These are phyloP conservation scores for Ganoderma leucocontextum DNA, from an alignment of 1,284 basidiomycete genomes.

Conservation along the genomic window DNA sequence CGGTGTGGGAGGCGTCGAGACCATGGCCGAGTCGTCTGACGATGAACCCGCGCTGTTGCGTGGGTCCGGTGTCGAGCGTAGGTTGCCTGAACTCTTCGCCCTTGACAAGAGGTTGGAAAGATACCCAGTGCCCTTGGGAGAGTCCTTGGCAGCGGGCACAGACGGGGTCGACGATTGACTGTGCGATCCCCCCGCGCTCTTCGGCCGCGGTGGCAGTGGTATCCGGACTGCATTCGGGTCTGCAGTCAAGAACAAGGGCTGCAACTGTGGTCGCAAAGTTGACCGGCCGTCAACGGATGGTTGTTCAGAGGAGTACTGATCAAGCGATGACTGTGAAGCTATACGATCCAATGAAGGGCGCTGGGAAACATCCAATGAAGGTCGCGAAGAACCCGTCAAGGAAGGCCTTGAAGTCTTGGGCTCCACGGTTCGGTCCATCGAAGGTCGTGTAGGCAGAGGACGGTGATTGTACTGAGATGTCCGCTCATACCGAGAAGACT, in stretches of 20 bases:
- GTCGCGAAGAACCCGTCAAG: neutral
- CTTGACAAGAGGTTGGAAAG: conserved; percentile 40
- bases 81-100: conserved; percentile 36
- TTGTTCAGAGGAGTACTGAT: conserved; percentile 18
- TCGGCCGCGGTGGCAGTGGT: conserved; percentile 27
- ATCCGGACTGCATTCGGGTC: conserved; percentile 29
- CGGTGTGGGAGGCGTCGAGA: conserved; percentile 44
- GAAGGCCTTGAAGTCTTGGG: conserved; percentile 25
- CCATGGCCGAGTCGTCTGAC: conserved; percentile 43
- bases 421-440: conserved; percentile 20
- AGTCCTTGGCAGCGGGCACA: conserved; percentile 36
- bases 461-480: conserved; percentile 14
- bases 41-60: conserved; percentile 45
- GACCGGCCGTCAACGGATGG: conserved; percentile 25
- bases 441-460: conserved; percentile 26
- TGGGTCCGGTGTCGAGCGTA: conserved; percentile 35
- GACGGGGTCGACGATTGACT: conserved; percentile 31
- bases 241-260: conserved; percentile 31
- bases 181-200: conserved; percentile 26
- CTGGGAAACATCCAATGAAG: conserved; percentile 17
- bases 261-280: conserved; percentile 24
- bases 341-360: conserved; percentile 23
- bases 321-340: conserved; percentile 26
- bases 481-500: conserved; percentile 15
- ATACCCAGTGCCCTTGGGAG: conserved; percentile 40